A percentile compares a stretch with the other conserved stretches of the same genome.
phyloP scores from a whole-genome alignment of 306 rosid species.

The Echinosophora koreensis region DNA sequence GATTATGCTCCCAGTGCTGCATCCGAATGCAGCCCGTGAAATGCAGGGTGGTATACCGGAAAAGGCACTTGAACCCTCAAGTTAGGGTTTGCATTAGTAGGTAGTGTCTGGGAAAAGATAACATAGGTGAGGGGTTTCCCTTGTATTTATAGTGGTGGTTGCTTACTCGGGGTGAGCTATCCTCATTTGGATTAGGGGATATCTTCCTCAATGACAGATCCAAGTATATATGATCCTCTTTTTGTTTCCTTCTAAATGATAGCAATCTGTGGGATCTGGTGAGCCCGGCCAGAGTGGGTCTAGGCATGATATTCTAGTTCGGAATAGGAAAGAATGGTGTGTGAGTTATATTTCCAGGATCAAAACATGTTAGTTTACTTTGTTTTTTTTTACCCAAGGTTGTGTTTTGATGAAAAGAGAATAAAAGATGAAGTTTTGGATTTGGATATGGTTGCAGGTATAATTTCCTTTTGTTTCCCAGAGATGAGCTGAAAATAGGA shows the following conservation, averaged over 20 bases:
- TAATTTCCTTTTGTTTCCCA: slow-evolving; percentile 83
- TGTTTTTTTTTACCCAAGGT: too few species aligned
- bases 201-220: background rate
- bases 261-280: background rate
- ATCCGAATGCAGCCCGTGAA: background rate
- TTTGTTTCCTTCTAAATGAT: background rate
- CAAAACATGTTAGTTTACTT: background rate
- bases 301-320: background rate
- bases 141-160: background rate
- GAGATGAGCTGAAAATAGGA: slow-evolving; percentile 84
- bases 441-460: slow-evolving; percentile 63
- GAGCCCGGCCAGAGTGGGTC: background rate
- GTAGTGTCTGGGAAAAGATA: background rate
- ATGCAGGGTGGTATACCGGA: background rate
- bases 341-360: background rate
- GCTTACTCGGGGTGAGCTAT: background rate
- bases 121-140: background rate
- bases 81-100: background rate
- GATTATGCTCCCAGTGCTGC: background rate
- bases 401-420: background rate
- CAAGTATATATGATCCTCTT: background rate
- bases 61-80: background rate
- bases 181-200: background rate
- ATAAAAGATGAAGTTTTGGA: background rate
- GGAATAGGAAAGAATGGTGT: background rate